Evolutionary conservation across 768 basidiomycete genomes (phyloP).

Genomic region (Trametes sanguinea): DNA sequence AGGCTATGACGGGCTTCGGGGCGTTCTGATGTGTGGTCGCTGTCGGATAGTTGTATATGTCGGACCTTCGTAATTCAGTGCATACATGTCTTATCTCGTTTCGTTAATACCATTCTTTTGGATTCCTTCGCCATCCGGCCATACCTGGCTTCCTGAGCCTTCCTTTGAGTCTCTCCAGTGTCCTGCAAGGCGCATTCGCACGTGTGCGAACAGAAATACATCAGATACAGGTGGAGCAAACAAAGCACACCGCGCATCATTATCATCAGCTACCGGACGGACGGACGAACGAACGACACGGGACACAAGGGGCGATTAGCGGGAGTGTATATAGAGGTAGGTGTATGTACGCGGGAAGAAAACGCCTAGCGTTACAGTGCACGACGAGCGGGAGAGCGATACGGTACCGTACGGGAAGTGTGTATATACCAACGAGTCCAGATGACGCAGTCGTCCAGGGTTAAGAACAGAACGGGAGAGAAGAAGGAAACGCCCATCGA

Average conservation of each 20-base stretch:
- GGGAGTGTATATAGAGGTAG: background rate
- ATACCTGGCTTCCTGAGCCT: background rate
- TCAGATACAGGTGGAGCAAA: background rate
- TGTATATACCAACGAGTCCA: constrained; percentile 3
- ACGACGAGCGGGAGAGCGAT: background rate
- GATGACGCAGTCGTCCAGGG: constrained; percentile 17
- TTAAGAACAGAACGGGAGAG: background rate
- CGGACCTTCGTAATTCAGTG: constrained; percentile 24
- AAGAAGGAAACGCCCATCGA: background rate
- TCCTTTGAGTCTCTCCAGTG: background rate
- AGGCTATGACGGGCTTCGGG: constrained; percentile 71
- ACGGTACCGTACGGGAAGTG: background rate
- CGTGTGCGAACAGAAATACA: background rate
- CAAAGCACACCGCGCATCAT: background rate
- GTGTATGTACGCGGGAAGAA: background rate
- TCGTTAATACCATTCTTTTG: constrained; percentile 21
- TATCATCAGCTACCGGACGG: background rate
- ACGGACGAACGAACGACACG: background rate
- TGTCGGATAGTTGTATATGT: constrained; percentile 24
- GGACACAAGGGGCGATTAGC: background rate
- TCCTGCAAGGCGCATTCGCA: background rate
- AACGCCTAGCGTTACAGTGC: background rate
- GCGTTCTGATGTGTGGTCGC: constrained; percentile 33
- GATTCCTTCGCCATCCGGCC: background rate
- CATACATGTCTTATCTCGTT: constrained; percentile 18